Conservation (phyloP, 768 basidiomycete genomes). For the Termitomyces sp. region DNA sequence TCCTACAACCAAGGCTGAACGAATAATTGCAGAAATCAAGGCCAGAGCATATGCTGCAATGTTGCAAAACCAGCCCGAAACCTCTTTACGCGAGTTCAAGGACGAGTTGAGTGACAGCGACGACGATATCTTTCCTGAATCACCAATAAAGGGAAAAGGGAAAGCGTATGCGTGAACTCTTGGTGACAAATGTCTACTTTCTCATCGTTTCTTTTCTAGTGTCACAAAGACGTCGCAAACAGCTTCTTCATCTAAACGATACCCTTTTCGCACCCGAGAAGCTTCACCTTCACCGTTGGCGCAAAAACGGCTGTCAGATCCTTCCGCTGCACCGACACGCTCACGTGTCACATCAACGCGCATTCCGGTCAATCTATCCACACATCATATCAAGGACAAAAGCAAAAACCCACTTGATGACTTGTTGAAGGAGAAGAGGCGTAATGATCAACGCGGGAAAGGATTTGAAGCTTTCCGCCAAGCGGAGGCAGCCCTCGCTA, state of each 20-base stretch:
- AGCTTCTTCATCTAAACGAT: background rate
- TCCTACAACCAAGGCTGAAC: constrained; percentile 40
- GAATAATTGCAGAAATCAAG: constrained; percentile 60
- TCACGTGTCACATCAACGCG: constrained; percentile 4
- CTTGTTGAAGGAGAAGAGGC: constrained; percentile 48
- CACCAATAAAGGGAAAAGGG: constrained; percentile 11
- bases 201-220: background rate
- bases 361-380: constrained; percentile 7
- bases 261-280: constrained; percentile 5
- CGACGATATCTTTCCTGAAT: constrained; percentile 28
- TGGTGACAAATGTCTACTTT: background rate
- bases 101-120: constrained; percentile 49
- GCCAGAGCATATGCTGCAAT: constrained; percentile 47
- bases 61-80: constrained; percentile 38
- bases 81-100: constrained; percentile 26
- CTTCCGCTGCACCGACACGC: constrained; percentile 6
- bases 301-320: constrained; percentile 1
- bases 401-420: constrained; percentile 39
- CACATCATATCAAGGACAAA: constrained; percentile 10
- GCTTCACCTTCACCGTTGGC: constrained; percentile 8
- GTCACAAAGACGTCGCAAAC: background rate
- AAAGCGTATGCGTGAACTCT: constrained; percentile 6
- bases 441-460: constrained; percentile 31
- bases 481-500: constrained; percentile 36
- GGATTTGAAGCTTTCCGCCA: constrained; percentile 35